Base-by-base conservation (phyloP, 352 stramenopile species). In the Phytophthora pinifolia region DNA sequence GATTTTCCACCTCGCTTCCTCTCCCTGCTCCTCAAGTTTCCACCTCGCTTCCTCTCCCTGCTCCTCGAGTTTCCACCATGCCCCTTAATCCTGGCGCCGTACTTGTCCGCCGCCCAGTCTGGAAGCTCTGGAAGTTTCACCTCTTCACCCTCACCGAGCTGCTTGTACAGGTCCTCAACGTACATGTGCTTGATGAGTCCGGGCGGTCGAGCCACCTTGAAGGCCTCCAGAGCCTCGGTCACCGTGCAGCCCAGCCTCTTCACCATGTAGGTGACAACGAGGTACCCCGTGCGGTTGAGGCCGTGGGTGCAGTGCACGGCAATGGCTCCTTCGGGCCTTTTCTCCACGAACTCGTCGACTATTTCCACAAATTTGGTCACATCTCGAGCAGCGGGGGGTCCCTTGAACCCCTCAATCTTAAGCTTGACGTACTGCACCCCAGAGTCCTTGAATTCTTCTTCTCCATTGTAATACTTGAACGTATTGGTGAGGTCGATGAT, bases 131-230 rank as follows among this genome's bases (percentile, higher is more conserved):
- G 83, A 22, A 91, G 46, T 43, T 67, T 48, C 12, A 88, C 56
- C n/a, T 56, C 38, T 34, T 81, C 78, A 2, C 51, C 50, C 3
- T 51, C 57, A 0, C 74, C 81, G 22, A 87, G 69, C 15, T 54
- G 50, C 30, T 64, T 70, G 51, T 86, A 89, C 34, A 94, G 70
- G 14, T 86, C 79, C 54, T 90, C 65, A 12, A 94, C 68, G 60
- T 91, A 94, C 74, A 88, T 84, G 61, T 89, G 77, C 59, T 91
- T 92, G 64, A 94, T 89, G 10, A 94, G 52, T 44, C 83, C 83
- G 6, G 83, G 83, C 25, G 79, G 79, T 31, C 83, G 68, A 33
- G 83, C 77, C 29, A 61, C 50, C 6, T 58, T 63, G 47, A 94
- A 94, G n/a, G 82, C 77, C 29, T 71, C 67, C 20, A 93, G 59